These are phyloP conservation scores for Pneumocystis oryctolagi DNA, from an alignment of 1,139 yeast genomes.

Conservation along the genomic window DNA sequence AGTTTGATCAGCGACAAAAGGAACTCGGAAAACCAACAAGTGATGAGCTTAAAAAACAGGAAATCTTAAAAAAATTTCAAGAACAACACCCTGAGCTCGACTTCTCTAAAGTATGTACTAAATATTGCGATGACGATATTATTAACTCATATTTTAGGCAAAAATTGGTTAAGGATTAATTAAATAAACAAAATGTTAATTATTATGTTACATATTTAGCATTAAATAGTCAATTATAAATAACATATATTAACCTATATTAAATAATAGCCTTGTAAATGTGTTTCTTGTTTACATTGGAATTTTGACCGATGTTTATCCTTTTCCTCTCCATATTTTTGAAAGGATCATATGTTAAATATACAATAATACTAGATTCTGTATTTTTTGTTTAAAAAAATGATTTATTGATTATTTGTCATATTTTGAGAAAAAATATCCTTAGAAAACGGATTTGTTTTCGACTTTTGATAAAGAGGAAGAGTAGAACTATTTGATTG, in stretches of 20 bases:
- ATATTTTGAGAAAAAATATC: neutral
- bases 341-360: neutral
- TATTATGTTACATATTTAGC: neutral
- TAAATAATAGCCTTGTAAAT: neutral
- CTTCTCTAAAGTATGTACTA: constrained; percentile 18
- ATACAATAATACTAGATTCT: neutral
- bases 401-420: neutral
- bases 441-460: neutral
- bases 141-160: neutral
- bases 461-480: neutral
- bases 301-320: neutral
- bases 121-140: neutral
- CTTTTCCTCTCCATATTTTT: too few relatives aligned
- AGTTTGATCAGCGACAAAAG: constrained; percentile 30
- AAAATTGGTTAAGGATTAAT: neutral
- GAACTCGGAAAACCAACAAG: constrained; percentile 26
- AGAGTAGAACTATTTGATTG: neutral
- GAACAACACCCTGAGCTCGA: constrained; percentile 32
- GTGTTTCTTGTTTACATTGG: neutral
- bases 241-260: neutral
- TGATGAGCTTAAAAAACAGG: constrained; percentile 27
- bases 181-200: neutral
- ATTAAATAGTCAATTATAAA: constrained; percentile 3
- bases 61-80: constrained; percentile 28
- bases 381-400: neutral